phyloP scores from a whole-genome alignment of 257 asterid species.

The Thymus mandschuricus region DNA sequence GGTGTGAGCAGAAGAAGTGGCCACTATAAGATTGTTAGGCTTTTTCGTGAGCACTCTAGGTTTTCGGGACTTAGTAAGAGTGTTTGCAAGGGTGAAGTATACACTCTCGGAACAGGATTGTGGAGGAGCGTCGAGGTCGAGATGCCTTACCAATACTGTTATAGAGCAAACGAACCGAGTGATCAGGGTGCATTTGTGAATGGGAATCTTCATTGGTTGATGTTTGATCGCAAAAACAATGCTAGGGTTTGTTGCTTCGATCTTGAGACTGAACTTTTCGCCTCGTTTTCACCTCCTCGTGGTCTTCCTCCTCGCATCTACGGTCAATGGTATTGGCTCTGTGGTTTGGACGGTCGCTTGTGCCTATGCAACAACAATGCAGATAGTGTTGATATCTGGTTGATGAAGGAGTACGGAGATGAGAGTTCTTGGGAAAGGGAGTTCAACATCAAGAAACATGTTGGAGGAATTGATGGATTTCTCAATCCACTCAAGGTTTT shows the following conservation, averaged over 20 bases:
- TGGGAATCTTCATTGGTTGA: constrained; percentile 48
- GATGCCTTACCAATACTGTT: too few species aligned
- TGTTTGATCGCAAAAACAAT: too few species aligned
- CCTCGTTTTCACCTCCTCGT: too few species aligned
- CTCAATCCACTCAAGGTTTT: background rate
- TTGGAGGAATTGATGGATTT: too few species aligned
- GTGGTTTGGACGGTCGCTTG: background rate
- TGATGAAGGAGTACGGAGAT: constrained; percentile 18
- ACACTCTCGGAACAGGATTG: background rate
- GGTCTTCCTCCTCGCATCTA: too few species aligned
- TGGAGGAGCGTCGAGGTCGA: background rate
- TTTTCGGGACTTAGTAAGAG: too few species aligned
- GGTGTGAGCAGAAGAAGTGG: constrained; percentile 11
- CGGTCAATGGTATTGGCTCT: too few species aligned
- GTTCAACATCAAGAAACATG: background rate
- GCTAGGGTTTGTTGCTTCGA: constrained; percentile 4
- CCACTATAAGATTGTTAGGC: constrained; percentile 36
- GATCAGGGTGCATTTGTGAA: constrained; percentile 27
- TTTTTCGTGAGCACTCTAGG: background rate
- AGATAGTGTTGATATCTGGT: background rate
- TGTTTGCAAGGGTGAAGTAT: background rate
- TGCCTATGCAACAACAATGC: background rate
- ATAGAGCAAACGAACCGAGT: too few species aligned
- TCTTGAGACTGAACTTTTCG: background rate
- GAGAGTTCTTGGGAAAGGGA: background rate